Evolutionary conservation across 2,329 filamentous ascomycete species (phyloP).

Genomic region (Bisporella sp.): DNA sequence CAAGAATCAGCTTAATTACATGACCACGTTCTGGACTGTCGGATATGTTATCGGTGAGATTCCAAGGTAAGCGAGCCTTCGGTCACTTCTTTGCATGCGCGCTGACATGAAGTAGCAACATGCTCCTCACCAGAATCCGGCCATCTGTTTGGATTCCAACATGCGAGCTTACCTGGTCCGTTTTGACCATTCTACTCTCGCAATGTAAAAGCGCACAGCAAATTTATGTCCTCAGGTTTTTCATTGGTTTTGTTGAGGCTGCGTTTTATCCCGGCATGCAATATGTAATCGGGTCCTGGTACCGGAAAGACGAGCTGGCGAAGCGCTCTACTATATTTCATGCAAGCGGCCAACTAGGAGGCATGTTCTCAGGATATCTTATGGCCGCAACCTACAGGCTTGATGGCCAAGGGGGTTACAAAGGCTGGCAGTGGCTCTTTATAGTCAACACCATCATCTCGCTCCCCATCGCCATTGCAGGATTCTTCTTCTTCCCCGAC

Average conservation of each 20-base stretch:
- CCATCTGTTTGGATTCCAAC: slow-evolving; percentile 41
- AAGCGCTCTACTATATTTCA: slow-evolving; percentile 54
- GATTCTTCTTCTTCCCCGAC: not conserved
- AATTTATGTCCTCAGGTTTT: slow-evolving; percentile 32
- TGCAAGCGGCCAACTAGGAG: slow-evolving; percentile 2
- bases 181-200: slow-evolving; percentile 28
- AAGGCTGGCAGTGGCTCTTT: slow-evolving; percentile 44
- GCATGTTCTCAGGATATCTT: slow-evolving; percentile 42
- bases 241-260: slow-evolving; percentile 41
- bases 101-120: slow-evolving; percentile 29
- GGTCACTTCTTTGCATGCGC: no score
- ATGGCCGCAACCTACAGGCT: slow-evolving; percentile 45
- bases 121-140: slow-evolving; percentile 41
- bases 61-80: slow-evolving; percentile 17
- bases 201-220: slow-evolving; percentile 27
- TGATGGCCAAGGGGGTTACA: slow-evolving; percentile 38
- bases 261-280: slow-evolving; percentile 49
- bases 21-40: slow-evolving; percentile 44
- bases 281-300: slow-evolving; percentile 52
- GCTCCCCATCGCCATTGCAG: not conserved
- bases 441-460: not conserved
- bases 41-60: slow-evolving; percentile 45
- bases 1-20: slow-evolving; percentile 42
- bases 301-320: slow-evolving; percentile 47
- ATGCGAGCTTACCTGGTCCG: slow-evolving; percentile 35